Evolutionary conservation across 2,329 filamentous ascomycete species (phyloP).

Genomic region (Phoma sp.): DNA sequence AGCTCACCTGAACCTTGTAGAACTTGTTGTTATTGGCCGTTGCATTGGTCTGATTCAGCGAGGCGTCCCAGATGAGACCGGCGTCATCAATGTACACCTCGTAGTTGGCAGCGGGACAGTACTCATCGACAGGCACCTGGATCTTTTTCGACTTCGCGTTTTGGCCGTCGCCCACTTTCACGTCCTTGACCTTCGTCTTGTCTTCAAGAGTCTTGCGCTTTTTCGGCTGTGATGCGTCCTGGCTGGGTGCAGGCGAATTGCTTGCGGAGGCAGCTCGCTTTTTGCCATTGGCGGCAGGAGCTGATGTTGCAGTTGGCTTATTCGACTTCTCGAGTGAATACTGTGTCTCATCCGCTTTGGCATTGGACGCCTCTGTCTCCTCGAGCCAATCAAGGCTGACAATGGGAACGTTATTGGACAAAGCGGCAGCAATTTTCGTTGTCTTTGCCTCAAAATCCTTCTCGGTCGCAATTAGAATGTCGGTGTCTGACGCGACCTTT

Average conservation of each 20-base stretch:
- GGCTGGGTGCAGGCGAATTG: conserved; percentile 15
- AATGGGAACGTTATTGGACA: conserved; percentile 58
- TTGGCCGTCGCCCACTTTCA: conserved; percentile 54
- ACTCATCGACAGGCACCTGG: conserved; percentile 57
- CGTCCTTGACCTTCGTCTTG: conserved; percentile 15
- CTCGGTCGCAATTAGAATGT: conserved; percentile 63
- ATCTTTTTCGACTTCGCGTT: conserved; percentile 50
- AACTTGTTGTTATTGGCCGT: conserved; percentile 81
- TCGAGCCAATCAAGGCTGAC: conserved; percentile 68
- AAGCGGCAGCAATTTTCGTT: conserved; percentile 59
- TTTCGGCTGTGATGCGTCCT: conserved; percentile 20
- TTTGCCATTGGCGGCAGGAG: conserved; percentile 30
- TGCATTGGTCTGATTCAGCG: conserved; percentile 78
- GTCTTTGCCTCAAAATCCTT: conserved; percentile 59
- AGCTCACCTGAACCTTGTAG: conserved; percentile 70
- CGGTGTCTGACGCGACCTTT: conserved; percentile 57
- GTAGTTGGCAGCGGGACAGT: conserved; percentile 41
- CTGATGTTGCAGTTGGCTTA: conserved; percentile 4
- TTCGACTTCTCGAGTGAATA: conserved; percentile 41
- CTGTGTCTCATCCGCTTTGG: conserved; percentile 47
- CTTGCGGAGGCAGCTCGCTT: conserved; percentile 36
- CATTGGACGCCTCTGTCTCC: conserved; percentile 56
- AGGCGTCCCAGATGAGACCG: conserved; percentile 76
- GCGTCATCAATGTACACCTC: conserved; percentile 70
- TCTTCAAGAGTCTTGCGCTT: conserved; percentile 35